Conservation (phyloP, 257 asterid genomes). For the Leptodermis oblonga region DNA sequence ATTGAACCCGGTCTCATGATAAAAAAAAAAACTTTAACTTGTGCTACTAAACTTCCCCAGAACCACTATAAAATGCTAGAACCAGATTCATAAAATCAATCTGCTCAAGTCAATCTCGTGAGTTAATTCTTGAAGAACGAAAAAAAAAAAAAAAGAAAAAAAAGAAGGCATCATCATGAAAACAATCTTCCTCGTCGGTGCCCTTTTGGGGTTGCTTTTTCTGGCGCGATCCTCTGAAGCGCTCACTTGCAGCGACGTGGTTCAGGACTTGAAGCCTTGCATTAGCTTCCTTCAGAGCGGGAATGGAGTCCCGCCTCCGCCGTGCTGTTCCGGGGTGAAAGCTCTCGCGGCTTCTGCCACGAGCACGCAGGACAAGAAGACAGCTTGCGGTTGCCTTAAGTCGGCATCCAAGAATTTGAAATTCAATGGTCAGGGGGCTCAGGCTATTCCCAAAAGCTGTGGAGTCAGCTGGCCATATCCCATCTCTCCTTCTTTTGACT, state of each 20-base stretch:
- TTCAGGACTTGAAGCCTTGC: constrained; percentile 49
- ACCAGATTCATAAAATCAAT: neutral
- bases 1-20: neutral
- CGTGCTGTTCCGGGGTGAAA: constrained; percentile 50
- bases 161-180: constrained; percentile 22
- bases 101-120: neutral
- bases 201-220: constrained; percentile 9
- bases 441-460: constrained; percentile 45
- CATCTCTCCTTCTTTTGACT: constrained; percentile 47
- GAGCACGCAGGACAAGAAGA: constrained; percentile 44
- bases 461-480: constrained; percentile 44
- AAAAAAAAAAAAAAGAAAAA: no score
- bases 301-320: constrained; percentile 46
- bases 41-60: neutral
- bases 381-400: constrained; percentile 63
- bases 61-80: constrained; percentile 6
- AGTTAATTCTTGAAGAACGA: neutral
- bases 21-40: neutral
- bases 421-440: constrained; percentile 36
- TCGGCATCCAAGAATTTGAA: constrained; percentile 35
- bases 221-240: constrained; percentile 26
- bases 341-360: constrained; percentile 40
- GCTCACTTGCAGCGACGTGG: constrained; percentile 48
- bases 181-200: constrained; percentile 10
- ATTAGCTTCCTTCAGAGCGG: constrained; percentile 42